Conservation (phyloP, 176 grass and related monocot genomes). For the Hyparrhenia diplandra region DNA sequence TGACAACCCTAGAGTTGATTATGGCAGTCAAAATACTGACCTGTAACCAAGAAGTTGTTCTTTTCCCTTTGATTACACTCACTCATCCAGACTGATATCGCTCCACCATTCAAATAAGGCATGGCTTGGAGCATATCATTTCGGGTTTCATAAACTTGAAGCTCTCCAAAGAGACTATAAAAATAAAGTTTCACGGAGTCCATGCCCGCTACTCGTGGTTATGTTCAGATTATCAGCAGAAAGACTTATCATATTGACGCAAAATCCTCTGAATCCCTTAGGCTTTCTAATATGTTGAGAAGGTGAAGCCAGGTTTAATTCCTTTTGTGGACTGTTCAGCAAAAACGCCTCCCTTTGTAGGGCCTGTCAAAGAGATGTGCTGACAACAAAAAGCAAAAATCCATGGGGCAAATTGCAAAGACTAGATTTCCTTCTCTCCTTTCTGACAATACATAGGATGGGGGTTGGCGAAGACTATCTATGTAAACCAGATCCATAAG, state of each 20-base stretch:
- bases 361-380: constrained; percentile 7
- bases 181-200: constrained; percentile 45
- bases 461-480: too few relatives aligned
- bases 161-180: constrained; percentile 33
- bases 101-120: constrained; percentile 16
- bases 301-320: neutral
- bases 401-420: neutral
- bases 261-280: constrained; percentile 25
- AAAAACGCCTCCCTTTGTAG: constrained; percentile 5
- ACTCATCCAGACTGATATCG: constrained; percentile 40
- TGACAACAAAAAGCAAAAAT: neutral
- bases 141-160: constrained; percentile 36
- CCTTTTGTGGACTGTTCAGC: neutral
- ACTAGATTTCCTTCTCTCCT: neutral
- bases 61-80: constrained; percentile 35
- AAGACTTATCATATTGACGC: constrained; percentile 31
- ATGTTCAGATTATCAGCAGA: constrained; percentile 12
- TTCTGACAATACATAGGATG: too few relatives aligned
- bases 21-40: constrained; percentile 7
- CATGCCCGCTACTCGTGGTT: constrained; percentile 9
- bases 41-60: constrained; percentile 20
- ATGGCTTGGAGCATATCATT: constrained; percentile 22
- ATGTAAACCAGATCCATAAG: neutral
- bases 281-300: neutral
- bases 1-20: neutral